Percentiles rank a stretch among this genome's conserved stretches.
Conservation (phyloP, 2,329 filamentous ascomycete genomes). For the Fusarium anguioides region DNA sequence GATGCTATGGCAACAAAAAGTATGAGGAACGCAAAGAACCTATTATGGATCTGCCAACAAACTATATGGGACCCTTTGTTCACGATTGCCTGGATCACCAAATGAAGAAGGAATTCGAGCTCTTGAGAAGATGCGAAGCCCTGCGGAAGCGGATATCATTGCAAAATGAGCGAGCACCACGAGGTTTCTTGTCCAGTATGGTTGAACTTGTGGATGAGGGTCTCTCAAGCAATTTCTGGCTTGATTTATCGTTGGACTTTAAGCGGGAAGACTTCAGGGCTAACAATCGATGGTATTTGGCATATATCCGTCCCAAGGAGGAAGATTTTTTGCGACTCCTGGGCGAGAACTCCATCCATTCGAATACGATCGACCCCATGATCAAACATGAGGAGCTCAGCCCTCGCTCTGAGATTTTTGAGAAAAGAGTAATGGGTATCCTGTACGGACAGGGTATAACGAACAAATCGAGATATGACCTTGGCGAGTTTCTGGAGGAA, state of each 20-base stretch:
- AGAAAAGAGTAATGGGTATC: slow-evolving; percentile 38
- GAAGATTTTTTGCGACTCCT: slow-evolving; percentile 41
- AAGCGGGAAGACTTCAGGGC: slow-evolving; percentile 12
- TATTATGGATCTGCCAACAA: slow-evolving; percentile 41
- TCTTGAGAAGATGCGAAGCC: slow-evolving; percentile 23
- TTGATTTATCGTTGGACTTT: slow-evolving; percentile 14
- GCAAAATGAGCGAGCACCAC: slow-evolving; percentile 27
- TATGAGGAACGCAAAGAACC: slow-evolving; percentile 14
- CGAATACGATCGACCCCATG: background rate
- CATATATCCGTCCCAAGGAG: slow-evolving; percentile 40
- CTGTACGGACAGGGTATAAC: slow-evolving; percentile 34
- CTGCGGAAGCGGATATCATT: slow-evolving; percentile 14
- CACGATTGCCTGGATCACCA: slow-evolving; percentile 36
- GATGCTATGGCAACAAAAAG: slow-evolving; percentile 19
- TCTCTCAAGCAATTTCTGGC: slow-evolving; percentile 1
- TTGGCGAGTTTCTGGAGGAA: slow-evolving; percentile 37
- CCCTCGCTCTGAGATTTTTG: slow-evolving; percentile 30
- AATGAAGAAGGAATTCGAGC: slow-evolving; percentile 37
- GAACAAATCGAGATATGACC: slow-evolving; percentile 15
- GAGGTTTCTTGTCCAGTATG: slow-evolving; percentile 31
- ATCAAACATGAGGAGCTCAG: background rate
- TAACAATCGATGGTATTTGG: background rate
- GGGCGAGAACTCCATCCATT: slow-evolving; percentile 21
- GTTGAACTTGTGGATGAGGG: slow-evolving; percentile 19
- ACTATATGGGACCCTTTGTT: slow-evolving; percentile 40